Base-by-base conservation (phyloP, 2,329 filamentous ascomycete species). In the Claviceps capensis region DNA sequence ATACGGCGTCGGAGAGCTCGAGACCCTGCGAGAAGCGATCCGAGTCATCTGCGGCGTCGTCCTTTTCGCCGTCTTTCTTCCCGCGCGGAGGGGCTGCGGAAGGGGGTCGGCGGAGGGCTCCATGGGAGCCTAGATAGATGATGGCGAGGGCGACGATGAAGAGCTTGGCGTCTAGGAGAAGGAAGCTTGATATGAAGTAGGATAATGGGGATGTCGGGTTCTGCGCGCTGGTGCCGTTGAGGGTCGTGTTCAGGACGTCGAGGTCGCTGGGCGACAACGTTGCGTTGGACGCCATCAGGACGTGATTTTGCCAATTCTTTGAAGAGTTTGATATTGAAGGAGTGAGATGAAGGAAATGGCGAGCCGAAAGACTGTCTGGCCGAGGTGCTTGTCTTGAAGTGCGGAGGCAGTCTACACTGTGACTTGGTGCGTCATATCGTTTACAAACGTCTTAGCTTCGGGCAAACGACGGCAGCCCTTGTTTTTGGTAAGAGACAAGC, bases 121-220 rank as follows among this genome's bases (percentile, higher is more conserved):
- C 87, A 66, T 95, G 86, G 8, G 89, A 81, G 47, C 86, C 87
- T 5, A 88, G 76, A 67, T 86, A 93, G 62, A 96, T 95, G 50
- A 89, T 87, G 56, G 86, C 82, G 16, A 95, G 67, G 14, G 89
- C 84, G 30, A 86, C 83, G 54, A 82, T 62, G 52, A 79, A 65
- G 46, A 81, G 70, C 56, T 72, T 72, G 16, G 63, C 53, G 55
- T 78, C 70, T 11, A 79, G 65, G 1, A 71, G 47, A 40, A 79
- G 60, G 52, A 74, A 68, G 52, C 72, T 68, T 30, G 62, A 59
- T 41, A 71, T 62, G 55, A n/a, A 36, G 26, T 17, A 13, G n/a
- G 23, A 59, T 65, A 7, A 70, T 49, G 40, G 59, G 56, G 49
- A 66, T 57, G n/a, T 64, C 56, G 5, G 60, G 59, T n/a, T 53